These are phyloP conservation scores for Komagataella kurtzmanii DNA, from an alignment of 805 yeast genomes.

Conservation along the genomic window DNA sequence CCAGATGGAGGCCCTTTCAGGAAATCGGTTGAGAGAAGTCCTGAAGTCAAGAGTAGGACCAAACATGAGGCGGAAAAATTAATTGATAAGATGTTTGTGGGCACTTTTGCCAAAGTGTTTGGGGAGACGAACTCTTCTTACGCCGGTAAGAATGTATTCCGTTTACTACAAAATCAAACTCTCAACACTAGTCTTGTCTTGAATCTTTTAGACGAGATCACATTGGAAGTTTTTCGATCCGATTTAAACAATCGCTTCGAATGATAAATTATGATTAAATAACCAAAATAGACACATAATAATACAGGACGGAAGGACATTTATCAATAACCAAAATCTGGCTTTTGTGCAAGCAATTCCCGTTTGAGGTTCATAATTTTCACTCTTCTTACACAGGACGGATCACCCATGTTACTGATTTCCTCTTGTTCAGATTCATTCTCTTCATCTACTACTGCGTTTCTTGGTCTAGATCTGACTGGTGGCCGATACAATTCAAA, in stretches of 20 bases:
- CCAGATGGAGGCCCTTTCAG: constrained; percentile 37
- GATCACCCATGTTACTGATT: background rate
- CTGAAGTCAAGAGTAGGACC: constrained; percentile 35
- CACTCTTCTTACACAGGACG: background rate
- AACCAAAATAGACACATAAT: background rate
- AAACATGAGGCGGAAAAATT: constrained; percentile 36
- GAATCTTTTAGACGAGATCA: constrained; percentile 41
- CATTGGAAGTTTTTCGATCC: constrained; percentile 31
- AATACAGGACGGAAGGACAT: background rate
- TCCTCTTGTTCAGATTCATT: background rate
- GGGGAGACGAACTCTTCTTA: constrained; percentile 50
- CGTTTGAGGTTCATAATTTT: background rate
- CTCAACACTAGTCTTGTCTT: constrained; percentile 54
- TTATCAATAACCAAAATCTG: background rate
- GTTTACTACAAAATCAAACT: constrained; percentile 60
- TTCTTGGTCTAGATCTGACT: background rate
- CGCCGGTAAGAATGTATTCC: constrained; percentile 50
- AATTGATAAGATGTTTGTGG: constrained; percentile 26
- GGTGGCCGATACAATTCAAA: background rate
- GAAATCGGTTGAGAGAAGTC: constrained; percentile 29
- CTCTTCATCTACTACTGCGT: background rate
- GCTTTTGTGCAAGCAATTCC: background rate
- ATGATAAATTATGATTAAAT: background rate
- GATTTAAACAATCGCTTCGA: background rate
- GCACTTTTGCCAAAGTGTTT: constrained; percentile 53